Conservation (phyloP, 306 rosid genomes). For the Cercis canadensis region DNA sequence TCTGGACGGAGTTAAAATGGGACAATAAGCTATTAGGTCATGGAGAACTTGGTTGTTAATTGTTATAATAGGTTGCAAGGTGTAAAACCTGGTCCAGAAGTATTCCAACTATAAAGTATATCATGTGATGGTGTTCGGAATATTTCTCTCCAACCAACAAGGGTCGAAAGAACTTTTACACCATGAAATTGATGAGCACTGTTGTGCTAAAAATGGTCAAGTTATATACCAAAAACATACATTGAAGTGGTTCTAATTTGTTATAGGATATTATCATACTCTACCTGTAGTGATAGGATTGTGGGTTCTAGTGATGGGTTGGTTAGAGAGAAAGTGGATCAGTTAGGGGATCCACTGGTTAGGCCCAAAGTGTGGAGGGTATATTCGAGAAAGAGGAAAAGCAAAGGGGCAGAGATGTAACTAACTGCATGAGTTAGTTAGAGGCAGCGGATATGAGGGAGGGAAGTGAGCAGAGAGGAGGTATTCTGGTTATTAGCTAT, state of each 20-base stretch:
- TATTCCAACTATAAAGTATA: neutral
- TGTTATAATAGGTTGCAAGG: neutral
- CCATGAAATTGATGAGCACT: neutral
- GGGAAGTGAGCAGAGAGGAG: no score
- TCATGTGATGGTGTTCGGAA: neutral
- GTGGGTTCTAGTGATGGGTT: no score
- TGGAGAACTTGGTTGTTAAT: neutral
- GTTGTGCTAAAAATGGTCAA: neutral
- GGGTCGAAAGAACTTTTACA: neutral
- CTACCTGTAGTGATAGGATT: no score
- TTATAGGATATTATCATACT: no score
- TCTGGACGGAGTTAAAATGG: neutral
- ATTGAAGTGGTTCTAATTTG: neutral
- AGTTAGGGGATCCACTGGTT: no score
- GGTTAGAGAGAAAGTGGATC: no score
- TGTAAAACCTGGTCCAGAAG: neutral
- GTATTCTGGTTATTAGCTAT: no score
- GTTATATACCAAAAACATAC: neutral
- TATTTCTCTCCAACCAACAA: neutral
- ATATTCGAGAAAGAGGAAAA: no score
- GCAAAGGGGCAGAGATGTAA: no score
- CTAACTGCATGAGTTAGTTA: no score
- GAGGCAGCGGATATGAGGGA: no score
- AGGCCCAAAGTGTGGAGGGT: no score
- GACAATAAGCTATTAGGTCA: neutral